A percentile compares a stretch with the other conserved stretches of the same genome.
Conservation (phyloP, 768 basidiomycete genomes). For the Termitomyces sp. region DNA sequence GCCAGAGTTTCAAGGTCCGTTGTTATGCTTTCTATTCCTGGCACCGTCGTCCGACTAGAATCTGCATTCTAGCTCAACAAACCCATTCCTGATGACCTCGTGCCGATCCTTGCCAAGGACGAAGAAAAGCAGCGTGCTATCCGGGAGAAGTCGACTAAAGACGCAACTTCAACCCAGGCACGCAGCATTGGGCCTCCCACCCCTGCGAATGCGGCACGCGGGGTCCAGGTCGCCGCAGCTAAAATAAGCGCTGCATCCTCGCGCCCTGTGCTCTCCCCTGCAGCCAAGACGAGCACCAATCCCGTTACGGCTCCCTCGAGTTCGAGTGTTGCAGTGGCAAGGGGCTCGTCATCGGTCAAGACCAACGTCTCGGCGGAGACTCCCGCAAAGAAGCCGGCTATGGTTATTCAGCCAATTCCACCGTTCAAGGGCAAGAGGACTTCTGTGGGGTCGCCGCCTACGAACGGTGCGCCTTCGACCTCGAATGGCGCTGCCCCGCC, state of each 20-base stretch:
- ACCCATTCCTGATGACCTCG: conserved; percentile 92
- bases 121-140: conserved; percentile 86
- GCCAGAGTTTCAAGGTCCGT: conserved; percentile 87
- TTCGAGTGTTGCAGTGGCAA: conserved; percentile 21
- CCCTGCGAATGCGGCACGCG: conserved; percentile 46
- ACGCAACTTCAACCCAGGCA: conserved; percentile 63
- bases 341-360: conserved; percentile 25
- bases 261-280: conserved; percentile 12
- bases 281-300: conserved; percentile 24
- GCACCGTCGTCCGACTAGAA: not conserved
- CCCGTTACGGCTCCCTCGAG: conserved; percentile 19
- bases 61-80: conserved; percentile 68
- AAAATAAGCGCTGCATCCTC: conserved; percentile 27
- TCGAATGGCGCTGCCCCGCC: conserved; percentile 16
- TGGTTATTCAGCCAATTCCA: conserved; percentile 89
- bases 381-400: conserved; percentile 43
- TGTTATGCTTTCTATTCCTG: not conserved
- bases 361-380: conserved; percentile 28
- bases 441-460: conserved; percentile 25
- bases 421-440: conserved; percentile 74
- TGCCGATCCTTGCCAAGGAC: conserved; percentile 90
- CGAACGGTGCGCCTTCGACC: conserved; percentile 25
- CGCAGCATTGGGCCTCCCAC: conserved; percentile 66
- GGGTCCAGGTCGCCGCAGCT: conserved; percentile 31
- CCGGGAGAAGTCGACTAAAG: conserved; percentile 68